Percentiles rank a stretch among this genome's conserved stretches.
Evolutionary conservation across 2,329 filamentous ascomycete genomes (phyloP).

Genomic region (Tolypocladium paradoxum): DNA sequence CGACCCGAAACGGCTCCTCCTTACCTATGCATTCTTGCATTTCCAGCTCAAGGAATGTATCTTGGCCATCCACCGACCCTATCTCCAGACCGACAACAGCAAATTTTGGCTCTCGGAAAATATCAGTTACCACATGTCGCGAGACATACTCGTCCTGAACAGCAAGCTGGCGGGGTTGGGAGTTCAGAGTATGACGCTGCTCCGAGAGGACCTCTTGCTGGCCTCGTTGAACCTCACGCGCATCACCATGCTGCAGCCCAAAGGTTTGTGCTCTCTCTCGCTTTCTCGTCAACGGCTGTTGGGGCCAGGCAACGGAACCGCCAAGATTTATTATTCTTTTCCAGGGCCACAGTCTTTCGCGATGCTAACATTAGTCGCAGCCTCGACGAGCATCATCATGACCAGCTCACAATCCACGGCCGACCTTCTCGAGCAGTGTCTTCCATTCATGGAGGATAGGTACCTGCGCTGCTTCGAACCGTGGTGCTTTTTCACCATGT

Average conservation of each 20-base stretch:
- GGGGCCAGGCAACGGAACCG: too few species aligned
- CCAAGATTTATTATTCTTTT: too few species aligned
- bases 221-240: not conserved
- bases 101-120: not conserved
- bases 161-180: not conserved
- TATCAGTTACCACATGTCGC: not conserved
- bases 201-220: not conserved
- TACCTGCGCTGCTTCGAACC: not conserved
- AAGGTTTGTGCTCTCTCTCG: not conserved
- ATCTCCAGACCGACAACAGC: not conserved
- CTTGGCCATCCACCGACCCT: not conserved
- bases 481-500: not conserved
- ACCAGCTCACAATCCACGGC: not conserved
- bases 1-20: not conserved
- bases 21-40: not conserved
- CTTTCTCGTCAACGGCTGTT: too few species aligned
- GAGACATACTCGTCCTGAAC: not conserved
- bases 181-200: not conserved
- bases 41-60: not conserved
- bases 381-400: not conserved
- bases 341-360: not conserved
- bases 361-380: not conserved
- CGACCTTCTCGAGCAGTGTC: not conserved
- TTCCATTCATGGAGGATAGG: not conserved
- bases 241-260: not conserved